Evolutionary conservation across 495 filamentous ascomycete genomes (phyloP).

Genomic region (Neurospora sp.): DNA sequence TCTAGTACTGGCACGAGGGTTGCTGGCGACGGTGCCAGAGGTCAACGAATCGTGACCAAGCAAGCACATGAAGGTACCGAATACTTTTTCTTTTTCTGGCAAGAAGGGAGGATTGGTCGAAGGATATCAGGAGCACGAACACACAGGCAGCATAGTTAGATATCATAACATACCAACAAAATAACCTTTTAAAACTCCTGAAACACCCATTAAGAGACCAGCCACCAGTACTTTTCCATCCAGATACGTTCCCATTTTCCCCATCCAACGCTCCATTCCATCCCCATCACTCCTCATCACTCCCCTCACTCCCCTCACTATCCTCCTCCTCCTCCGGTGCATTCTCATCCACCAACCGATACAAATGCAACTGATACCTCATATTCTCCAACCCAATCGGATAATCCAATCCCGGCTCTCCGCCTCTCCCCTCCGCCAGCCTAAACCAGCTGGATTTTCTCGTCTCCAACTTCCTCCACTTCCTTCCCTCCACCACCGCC

Average conservation of each 20-base stretch:
- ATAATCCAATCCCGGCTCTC: conserved; percentile 48
- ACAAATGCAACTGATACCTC: conserved; percentile 87
- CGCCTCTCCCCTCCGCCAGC: conserved; percentile 35
- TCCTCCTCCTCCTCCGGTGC: neutral
- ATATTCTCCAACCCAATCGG: conserved; percentile 85
- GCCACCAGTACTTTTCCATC: neutral
- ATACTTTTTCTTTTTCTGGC: neutral
- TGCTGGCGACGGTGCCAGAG: neutral
- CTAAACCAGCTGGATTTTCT: conserved; percentile 83
- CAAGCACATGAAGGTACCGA: neutral
- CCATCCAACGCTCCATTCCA: neutral
- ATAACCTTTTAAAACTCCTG: neutral
- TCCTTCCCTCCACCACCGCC: conserved; percentile 21
- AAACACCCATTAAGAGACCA: neutral
- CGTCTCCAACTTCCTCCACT: conserved; percentile 62
- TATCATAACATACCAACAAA: neutral
- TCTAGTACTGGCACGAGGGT: neutral
- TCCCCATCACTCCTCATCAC: neutral
- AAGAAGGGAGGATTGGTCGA: neutral
- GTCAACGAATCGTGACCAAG: neutral
- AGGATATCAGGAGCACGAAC: neutral
- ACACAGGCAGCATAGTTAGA: neutral
- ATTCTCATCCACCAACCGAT: conserved; percentile 27
- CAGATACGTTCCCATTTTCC: neutral
- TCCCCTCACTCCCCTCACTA: neutral